Base-by-base conservation (phyloP, 768 basidiomycete species). In the Agaricus subrufescens region DNA sequence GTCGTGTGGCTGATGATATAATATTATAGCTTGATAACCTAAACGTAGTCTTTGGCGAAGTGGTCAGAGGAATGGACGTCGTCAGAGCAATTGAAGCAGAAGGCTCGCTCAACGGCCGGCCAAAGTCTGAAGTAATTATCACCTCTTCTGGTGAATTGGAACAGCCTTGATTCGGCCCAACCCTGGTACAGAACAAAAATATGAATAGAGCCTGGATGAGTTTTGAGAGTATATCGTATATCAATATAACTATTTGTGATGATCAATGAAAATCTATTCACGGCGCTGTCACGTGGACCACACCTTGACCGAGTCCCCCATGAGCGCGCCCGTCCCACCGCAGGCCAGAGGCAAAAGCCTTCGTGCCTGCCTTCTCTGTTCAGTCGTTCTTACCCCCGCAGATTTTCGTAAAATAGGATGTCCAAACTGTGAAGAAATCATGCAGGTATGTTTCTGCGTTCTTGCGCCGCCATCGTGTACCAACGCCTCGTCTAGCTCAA, bases 381-480 rank as follows among this genome's bases (percentile, higher is more conserved):
- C 94, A 0, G 82, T 97, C 59, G 83, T 98, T 19, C 93, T 93
- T 64, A 76, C 85, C 0, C 84, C 92, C 0, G 74, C 76, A 40
- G 96, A 98, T 62, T 99, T 98, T 68, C 76, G 87, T 43, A 85
- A 82, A 63, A 73, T 76, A 23, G 97, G 97, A 4, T 99, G 97
- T 68, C 96, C 96, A 44, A 99, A 99, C 69, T 99, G 97, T 66
- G 96, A 98, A 63, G 92, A 96, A 67, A 78, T 95, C 61, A 81
- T 98, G 69, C 89, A 94, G 78, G 96, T 95, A 58, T 54, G 81
- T 57, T 51, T 3, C 3, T 44, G 19, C 42, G 26, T 14, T 30
- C 40, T 39, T 48, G 19, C 25, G 19, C 4, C 37, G 9, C 29
- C 48, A 11, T 26, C n/a, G 59, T 39, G 31, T 11, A 15, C 45